Percentiles rank a stretch among this genome's conserved stretches.
phyloP scores from a whole-genome alignment of 495 filamentous ascomycete genomes.

The Lasiosphaeris hirsuta region DNA sequence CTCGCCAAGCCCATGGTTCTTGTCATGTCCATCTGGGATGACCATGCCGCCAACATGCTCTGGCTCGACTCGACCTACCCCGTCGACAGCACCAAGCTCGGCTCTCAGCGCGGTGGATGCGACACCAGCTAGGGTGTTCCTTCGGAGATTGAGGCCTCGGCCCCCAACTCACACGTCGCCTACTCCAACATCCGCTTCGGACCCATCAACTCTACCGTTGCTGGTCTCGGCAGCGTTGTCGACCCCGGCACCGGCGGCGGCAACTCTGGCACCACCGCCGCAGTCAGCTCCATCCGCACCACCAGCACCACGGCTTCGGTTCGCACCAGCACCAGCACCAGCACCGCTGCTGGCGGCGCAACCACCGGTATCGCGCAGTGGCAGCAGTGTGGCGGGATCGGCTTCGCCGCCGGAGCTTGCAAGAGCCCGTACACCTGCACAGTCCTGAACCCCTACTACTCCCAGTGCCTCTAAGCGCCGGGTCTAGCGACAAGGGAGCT shows the following conservation, averaged over 20 bases:
- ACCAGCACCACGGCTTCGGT: conserved; percentile 6
- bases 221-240: conserved; percentile 20
- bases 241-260: conserved; percentile 15
- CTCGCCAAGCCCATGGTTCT: conserved; percentile 63
- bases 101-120: conserved; percentile 70
- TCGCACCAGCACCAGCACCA: conserved; percentile 10
- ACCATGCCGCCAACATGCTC: conserved; percentile 74
- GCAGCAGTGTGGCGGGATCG: conserved; percentile 47
- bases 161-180: conserved; percentile 50
- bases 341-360: conserved; percentile 9
- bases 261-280: conserved; percentile 5
- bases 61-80: conserved; percentile 83
- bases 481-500: neutral
- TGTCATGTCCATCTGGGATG: conserved; percentile 78
- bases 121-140: conserved; percentile 58
- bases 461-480: conserved; percentile 38
- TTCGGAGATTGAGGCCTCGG: conserved; percentile 52
- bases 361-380: conserved; percentile 22
- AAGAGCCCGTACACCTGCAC: conserved; percentile 32
- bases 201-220: conserved; percentile 61
- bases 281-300: conserved; percentile 20
- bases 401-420: conserved; percentile 44
- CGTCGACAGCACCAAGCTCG: conserved; percentile 45
- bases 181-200: conserved; percentile 71
- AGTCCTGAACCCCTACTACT: conserved; percentile 35